Conservation (phyloP, 2,329 filamentous ascomycete species). For the Xenosphaeropsis pyriputrescens region DNA sequence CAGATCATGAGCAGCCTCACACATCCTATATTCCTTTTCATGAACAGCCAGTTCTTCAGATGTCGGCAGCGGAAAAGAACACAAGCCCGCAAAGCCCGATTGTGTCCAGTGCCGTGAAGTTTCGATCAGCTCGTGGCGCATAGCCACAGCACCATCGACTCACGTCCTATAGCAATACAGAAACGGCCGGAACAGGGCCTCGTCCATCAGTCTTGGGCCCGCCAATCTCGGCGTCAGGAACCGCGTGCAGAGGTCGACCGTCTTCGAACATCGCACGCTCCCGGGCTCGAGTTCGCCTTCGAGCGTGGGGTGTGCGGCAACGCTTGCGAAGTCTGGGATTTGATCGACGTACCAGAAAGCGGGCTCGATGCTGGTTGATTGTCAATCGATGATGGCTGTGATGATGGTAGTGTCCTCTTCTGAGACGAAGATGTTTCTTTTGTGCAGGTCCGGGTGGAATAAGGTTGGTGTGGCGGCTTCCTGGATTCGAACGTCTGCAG, state of each 20-base stretch:
- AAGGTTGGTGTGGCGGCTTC: constrained; percentile 15
- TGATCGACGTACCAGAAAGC: constrained; percentile 22
- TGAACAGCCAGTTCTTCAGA: constrained; percentile 7
- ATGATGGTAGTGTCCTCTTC: constrained; percentile 20
- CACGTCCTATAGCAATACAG: constrained; percentile 23
- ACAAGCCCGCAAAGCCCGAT: constrained; percentile 20
- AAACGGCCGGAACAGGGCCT: constrained; percentile 21
- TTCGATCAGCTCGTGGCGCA: constrained; percentile 22
- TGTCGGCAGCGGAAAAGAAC: constrained; percentile 13
- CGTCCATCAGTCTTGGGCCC: constrained; percentile 17
- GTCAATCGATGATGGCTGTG: constrained; percentile 24
- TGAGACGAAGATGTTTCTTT: constrained; percentile 24
- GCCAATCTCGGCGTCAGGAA: constrained; percentile 16
- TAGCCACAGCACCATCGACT: constrained; percentile 21
- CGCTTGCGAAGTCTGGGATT: constrained; percentile 21
- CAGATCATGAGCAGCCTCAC: constrained; percentile 7
- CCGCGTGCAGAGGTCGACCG: constrained; percentile 16
- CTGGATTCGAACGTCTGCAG: constrained; percentile 12
- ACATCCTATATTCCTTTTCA: constrained; percentile 5
- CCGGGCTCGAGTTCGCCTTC: constrained; percentile 6
- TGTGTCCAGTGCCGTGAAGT: constrained; percentile 18
- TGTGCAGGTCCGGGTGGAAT: constrained; percentile 23
- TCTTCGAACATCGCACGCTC: constrained; percentile 16
- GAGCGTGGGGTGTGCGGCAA: constrained; percentile 8
- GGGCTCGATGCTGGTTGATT: constrained; percentile 21